Percentiles rank a stretch among this genome's conserved stretches.
These are phyloP conservation scores for Penicillium egyptiacum DNA, from an alignment of 495 filamentous ascomycete genomes.

Conservation along the genomic window DNA sequence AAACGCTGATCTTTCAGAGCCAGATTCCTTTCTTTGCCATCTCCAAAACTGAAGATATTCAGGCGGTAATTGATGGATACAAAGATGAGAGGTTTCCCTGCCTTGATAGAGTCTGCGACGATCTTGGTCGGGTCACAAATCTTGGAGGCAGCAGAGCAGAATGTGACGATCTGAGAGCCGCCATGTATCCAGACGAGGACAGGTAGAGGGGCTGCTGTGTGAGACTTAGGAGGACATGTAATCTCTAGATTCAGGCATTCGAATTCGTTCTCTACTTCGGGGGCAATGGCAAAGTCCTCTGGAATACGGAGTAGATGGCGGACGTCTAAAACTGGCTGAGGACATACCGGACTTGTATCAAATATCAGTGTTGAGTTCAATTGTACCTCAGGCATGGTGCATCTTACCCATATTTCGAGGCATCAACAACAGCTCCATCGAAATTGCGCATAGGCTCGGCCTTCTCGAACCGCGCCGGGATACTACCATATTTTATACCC, in stretches of 20 bases:
- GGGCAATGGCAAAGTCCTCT: slow-evolving; percentile 32
- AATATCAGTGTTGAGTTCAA: not conserved
- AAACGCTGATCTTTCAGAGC: slow-evolving; percentile 67
- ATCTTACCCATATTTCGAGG: slow-evolving; percentile 38
- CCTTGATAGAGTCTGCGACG: slow-evolving; percentile 36
- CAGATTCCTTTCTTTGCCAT: slow-evolving; percentile 52
- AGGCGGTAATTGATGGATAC: slow-evolving; percentile 65
- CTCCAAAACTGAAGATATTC: slow-evolving; percentile 64
- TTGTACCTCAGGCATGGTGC: not conserved
- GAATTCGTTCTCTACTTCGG: slow-evolving; percentile 43
- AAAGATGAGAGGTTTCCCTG: slow-evolving; percentile 53
- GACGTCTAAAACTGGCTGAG: slow-evolving; percentile 39
- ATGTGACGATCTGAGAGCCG: slow-evolving; percentile 43
- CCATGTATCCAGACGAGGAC: slow-evolving; percentile 50
- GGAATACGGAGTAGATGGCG: slow-evolving; percentile 42
- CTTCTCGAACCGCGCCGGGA: slow-evolving; percentile 40
- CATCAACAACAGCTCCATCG: slow-evolving; percentile 32
- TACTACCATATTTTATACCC: slow-evolving; percentile 39
- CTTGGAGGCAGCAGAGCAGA: slow-evolving; percentile 43
- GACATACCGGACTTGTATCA: slow-evolving; percentile 37
- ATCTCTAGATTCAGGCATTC: slow-evolving; percentile 48
- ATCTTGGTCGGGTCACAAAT: slow-evolving; percentile 42
- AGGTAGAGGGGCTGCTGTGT: slow-evolving; percentile 24
- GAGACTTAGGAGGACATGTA: slow-evolving; percentile 30
- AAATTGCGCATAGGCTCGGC: slow-evolving; percentile 29